These are phyloP conservation scores for Wickerhamomyces strasburgensis DNA, from an alignment of 805 yeast species.

Conservation along the genomic window DNA sequence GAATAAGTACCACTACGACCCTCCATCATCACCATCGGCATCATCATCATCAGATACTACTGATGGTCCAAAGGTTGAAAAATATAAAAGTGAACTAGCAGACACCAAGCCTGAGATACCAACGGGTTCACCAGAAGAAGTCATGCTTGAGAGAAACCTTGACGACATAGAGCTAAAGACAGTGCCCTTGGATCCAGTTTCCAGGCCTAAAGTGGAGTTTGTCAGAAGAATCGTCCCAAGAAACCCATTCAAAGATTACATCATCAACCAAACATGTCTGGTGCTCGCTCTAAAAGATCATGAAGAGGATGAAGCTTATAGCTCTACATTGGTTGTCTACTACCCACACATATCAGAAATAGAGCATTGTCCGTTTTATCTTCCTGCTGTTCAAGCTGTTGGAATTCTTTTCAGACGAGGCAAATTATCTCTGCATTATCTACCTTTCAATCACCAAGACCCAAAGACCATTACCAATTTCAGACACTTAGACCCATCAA, in stretches of 20 bases:
- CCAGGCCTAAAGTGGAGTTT: slow-evolving; percentile 41
- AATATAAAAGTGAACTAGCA: slow-evolving; percentile 22
- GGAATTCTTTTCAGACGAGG: slow-evolving; percentile 51
- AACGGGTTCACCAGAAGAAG: slow-evolving; percentile 16
- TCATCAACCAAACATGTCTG: slow-evolving; percentile 81
- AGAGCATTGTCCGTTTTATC: slow-evolving; percentile 75
- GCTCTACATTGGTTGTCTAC: slow-evolving; percentile 59
- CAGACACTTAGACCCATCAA: slow-evolving; percentile 36
- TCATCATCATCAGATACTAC: no score
- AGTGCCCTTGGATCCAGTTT: slow-evolving; percentile 24
- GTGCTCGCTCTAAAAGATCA: slow-evolving; percentile 32
- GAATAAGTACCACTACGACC: slow-evolving; percentile 33
- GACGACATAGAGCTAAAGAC: slow-evolving; percentile 38
- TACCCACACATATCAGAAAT: slow-evolving; percentile 63
- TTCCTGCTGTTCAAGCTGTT: slow-evolving; percentile 81
- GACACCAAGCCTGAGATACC: slow-evolving; percentile 31
- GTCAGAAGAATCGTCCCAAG: slow-evolving; percentile 90
- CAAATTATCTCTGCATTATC: slow-evolving; percentile 65
- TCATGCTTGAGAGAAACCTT: slow-evolving; percentile 28
- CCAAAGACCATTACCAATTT: slow-evolving; percentile 25
- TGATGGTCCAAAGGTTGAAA: slow-evolving; percentile 19
- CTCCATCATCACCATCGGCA: no score
- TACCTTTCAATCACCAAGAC: slow-evolving; percentile 45
- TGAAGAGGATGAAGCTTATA: slow-evolving; percentile 20
- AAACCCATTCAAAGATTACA: slow-evolving; percentile 79